Percentiles rank a stretch among this genome's conserved stretches.
Evolutionary conservation across 768 basidiomycete species (phyloP).

Genomic region (Boletus eberwhitei): DNA sequence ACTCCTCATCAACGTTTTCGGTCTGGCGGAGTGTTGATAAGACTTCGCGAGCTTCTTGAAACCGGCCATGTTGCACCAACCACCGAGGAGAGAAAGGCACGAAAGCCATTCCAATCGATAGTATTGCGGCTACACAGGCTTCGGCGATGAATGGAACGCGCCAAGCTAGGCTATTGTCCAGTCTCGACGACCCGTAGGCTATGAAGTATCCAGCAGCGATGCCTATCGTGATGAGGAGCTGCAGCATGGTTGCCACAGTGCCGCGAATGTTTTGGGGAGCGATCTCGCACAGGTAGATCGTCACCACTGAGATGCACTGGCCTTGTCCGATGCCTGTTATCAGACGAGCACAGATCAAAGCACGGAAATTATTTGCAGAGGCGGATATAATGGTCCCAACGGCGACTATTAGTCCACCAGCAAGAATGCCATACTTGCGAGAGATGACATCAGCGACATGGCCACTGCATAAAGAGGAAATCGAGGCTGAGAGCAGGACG

Average conservation of each 20-base stretch:
- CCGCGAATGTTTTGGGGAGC: slow-evolving; percentile 42
- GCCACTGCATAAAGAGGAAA: slow-evolving; percentile 40
- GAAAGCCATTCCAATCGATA: slow-evolving; percentile 24
- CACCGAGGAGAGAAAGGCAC: slow-evolving; percentile 23
- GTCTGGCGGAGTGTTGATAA: slow-evolving; percentile 18
- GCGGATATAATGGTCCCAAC: slow-evolving; percentile 40
- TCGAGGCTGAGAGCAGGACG: slow-evolving; percentile 41
- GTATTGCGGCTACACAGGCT: slow-evolving; percentile 14
- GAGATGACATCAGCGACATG: slow-evolving; percentile 44
- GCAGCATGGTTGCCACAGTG: slow-evolving; percentile 38
- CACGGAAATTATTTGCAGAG: slow-evolving; percentile 32
- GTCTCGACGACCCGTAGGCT: slow-evolving; percentile 23
- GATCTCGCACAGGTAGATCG: slow-evolving; percentile 40
- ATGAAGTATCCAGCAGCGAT: slow-evolving; percentile 36
- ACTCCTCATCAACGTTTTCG: slow-evolving; percentile 19
- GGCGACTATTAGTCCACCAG: slow-evolving; percentile 42
- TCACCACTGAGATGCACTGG: slow-evolving; percentile 41
- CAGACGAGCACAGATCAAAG: slow-evolving; percentile 43
- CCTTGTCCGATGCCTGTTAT: slow-evolving; percentile 48
- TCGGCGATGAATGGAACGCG: slow-evolving; percentile 28
- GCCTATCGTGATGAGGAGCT: slow-evolving; percentile 43
- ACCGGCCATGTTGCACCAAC: slow-evolving; percentile 33
- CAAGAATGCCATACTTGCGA: slow-evolving; percentile 42
- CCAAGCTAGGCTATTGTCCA: slow-evolving; percentile 26
- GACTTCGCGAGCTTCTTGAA: slow-evolving; percentile 32